phyloP scores from a whole-genome alignment of 2,329 filamentous ascomycete genomes.

The Incumbomyces lentus region DNA sequence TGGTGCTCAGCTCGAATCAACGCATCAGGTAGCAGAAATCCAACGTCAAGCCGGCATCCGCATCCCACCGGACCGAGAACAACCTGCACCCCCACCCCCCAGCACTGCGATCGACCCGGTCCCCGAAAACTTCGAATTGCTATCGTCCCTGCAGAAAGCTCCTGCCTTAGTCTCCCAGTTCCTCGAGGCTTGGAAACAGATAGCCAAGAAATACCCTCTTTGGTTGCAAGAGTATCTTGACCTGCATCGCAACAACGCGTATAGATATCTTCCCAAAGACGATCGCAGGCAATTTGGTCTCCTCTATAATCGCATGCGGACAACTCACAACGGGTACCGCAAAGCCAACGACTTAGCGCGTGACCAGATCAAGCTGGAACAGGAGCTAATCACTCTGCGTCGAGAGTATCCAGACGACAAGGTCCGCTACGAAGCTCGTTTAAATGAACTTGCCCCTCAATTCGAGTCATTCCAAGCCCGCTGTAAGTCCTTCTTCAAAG shows the following conservation, averaged over 20 bases:
- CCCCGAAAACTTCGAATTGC: background rate
- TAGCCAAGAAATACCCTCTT: background rate
- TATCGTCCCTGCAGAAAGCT: background rate
- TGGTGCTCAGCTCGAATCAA: slow-evolving; percentile 3
- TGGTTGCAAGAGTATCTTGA: background rate
- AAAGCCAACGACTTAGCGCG: background rate
- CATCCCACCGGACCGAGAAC: background rate
- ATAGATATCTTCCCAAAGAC: background rate
- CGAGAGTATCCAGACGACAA: slow-evolving; percentile 1
- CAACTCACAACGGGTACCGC: background rate
- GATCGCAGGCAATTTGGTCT: background rate
- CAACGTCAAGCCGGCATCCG: background rate
- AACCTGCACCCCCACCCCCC: background rate
- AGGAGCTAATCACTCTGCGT: background rate
- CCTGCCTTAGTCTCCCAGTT: background rate
- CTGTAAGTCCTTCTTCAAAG: background rate
- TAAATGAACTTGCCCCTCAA: background rate
- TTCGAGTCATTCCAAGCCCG: background rate
- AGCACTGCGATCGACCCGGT: background rate
- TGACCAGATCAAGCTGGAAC: background rate
- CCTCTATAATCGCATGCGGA: background rate
- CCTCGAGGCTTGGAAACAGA: background rate
- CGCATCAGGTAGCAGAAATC: background rate
- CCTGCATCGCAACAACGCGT: background rate
- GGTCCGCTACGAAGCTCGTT: background rate